phyloP scores from a whole-genome alignment of 306 rosid species.

The Lagenaria siceraria region DNA sequence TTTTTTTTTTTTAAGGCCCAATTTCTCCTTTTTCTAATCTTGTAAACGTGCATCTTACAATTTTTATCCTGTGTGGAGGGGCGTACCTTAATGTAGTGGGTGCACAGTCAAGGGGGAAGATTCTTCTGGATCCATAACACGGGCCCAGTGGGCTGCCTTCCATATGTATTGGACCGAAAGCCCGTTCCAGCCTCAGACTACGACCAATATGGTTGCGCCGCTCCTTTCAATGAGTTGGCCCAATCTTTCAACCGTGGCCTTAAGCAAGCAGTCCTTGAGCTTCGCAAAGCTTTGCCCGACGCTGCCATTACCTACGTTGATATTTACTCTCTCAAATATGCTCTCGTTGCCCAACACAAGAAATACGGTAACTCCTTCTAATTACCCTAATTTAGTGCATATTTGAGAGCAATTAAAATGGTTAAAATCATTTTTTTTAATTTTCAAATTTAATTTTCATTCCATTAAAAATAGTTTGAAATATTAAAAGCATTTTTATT shows the following conservation, averaged over 20 bases:
- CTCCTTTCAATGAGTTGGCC: constrained; percentile 37
- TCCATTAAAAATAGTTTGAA: too few relatives aligned
- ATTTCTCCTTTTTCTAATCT: background rate
- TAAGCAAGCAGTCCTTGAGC: constrained; percentile 29
- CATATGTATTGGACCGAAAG: constrained; percentile 24
- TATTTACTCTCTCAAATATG: constrained; percentile 17
- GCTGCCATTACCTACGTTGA: constrained; percentile 55
- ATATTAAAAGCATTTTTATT: too few relatives aligned
- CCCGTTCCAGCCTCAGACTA: constrained; percentile 8
- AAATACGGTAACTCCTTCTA: constrained; percentile 13
- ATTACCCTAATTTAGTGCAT: too few relatives aligned
- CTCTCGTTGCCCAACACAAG: constrained; percentile 16
- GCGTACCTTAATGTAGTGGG: constrained; percentile 10
- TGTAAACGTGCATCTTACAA: background rate
- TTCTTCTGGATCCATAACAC: constrained; percentile 68
- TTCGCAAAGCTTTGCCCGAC: constrained; percentile 30
- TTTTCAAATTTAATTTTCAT: too few relatives aligned
- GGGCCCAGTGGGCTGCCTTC: constrained; percentile 59
- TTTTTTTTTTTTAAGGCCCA: too few relatives aligned
- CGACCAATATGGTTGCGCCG: constrained; percentile 40
- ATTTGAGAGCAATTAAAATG: too few relatives aligned
- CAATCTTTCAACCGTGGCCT: constrained; percentile 35
- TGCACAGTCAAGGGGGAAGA: constrained; percentile 44
- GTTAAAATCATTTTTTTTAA: too few relatives aligned
- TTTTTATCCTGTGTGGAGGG: background rate